phyloP scores from a whole-genome alignment of 352 stramenopile species.

The Chrysophaeum taylorii region DNA sequence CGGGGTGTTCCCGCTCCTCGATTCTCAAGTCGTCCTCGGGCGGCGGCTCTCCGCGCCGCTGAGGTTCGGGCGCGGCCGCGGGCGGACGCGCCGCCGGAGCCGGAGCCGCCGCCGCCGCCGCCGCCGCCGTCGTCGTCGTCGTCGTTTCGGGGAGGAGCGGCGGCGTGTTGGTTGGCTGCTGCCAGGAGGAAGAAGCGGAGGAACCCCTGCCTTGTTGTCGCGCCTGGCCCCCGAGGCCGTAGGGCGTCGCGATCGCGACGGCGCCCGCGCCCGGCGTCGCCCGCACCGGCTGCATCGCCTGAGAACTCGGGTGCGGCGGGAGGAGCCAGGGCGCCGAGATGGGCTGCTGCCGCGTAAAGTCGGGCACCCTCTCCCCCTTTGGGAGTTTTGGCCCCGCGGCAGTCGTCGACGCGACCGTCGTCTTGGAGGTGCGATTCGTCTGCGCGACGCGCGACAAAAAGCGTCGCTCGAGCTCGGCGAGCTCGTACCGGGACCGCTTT shows the following conservation, averaged over 20 bases:
- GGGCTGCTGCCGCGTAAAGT: neutral
- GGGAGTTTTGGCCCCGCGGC: conserved; percentile 8
- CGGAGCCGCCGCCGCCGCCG: neutral
- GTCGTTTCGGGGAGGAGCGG: conserved; percentile 14
- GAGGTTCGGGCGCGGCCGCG: too few species aligned
- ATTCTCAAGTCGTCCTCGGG: neutral
- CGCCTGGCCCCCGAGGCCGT: conserved; percentile 2
- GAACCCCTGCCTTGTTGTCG: conserved; percentile 7
- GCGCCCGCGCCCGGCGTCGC: neutral
- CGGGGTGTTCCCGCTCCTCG: conserved; percentile 22
- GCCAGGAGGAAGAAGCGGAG: too few species aligned
- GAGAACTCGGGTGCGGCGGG: neutral
- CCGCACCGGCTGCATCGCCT: neutral
- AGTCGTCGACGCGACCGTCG: conserved; percentile 21
- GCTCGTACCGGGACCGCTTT: conserved; percentile 47
- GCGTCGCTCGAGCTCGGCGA: conserved; percentile 77
- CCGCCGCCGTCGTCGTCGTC: conserved; percentile 3
- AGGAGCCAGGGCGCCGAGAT: conserved; percentile 4
- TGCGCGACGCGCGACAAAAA: conserved; percentile 87
- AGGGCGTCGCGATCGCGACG: neutral
- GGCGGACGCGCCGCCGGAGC: neutral
- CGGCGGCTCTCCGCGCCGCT: too few species aligned
- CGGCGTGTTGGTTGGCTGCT: neutral
- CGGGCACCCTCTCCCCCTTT: too few species aligned
- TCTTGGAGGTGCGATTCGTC: conserved; percentile 60